phyloP scores from a whole-genome alignment of 2,329 filamentous ascomycete species.

The Calonectria montana region DNA sequence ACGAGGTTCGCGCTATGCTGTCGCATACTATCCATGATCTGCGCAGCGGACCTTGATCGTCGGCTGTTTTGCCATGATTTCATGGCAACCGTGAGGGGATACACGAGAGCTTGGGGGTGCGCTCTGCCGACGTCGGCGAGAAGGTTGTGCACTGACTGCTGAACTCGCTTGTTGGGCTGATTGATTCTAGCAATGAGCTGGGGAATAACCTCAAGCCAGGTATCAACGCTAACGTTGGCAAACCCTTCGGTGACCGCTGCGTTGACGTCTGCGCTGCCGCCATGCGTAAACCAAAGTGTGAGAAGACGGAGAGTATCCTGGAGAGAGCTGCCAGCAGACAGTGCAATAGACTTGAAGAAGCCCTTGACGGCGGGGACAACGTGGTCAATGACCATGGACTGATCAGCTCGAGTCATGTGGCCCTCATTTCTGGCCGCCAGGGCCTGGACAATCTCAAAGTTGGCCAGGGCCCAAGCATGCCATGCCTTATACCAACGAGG shows the following conservation, averaged over 20 bases:
- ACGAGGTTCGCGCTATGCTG: slow-evolving; percentile 93
- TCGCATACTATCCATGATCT: slow-evolving; percentile 98
- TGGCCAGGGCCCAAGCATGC: slow-evolving; percentile 98
- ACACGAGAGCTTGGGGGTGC: slow-evolving; percentile 96
- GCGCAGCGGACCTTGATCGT: slow-evolving; percentile 86
- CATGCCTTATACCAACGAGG: slow-evolving; percentile 98
- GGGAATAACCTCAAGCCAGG: slow-evolving; percentile 98
- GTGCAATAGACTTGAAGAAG: slow-evolving; percentile 96
- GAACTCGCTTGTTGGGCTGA: slow-evolving; percentile 89
- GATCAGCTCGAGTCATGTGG: slow-evolving; percentile 58
- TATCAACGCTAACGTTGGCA: slow-evolving; percentile 91
- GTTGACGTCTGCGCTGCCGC: slow-evolving; percentile 89
- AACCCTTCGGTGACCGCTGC: slow-evolving; percentile 90
- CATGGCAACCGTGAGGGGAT: slow-evolving; percentile 96
- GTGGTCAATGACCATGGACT: slow-evolving; percentile 81
- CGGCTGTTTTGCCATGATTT: slow-evolving; percentile 87
- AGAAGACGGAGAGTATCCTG: slow-evolving; percentile 94
- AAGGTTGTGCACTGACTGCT: slow-evolving; percentile 91
- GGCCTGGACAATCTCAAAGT: slow-evolving; percentile 96
- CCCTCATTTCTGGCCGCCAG: slow-evolving; percentile 75
- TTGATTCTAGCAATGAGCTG: slow-evolving; percentile 98
- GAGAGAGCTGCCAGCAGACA: slow-evolving; percentile 91
- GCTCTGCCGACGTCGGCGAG: slow-evolving; percentile 92
- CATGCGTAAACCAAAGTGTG: slow-evolving; percentile 96
- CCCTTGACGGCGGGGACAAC: slow-evolving; percentile 95